A percentile compares a stretch with the other conserved stretches of the same genome.
Evolutionary conservation across 2,329 filamentous ascomycete genomes (phyloP).

Genomic region (Xylaria hypoxylon): DNA sequence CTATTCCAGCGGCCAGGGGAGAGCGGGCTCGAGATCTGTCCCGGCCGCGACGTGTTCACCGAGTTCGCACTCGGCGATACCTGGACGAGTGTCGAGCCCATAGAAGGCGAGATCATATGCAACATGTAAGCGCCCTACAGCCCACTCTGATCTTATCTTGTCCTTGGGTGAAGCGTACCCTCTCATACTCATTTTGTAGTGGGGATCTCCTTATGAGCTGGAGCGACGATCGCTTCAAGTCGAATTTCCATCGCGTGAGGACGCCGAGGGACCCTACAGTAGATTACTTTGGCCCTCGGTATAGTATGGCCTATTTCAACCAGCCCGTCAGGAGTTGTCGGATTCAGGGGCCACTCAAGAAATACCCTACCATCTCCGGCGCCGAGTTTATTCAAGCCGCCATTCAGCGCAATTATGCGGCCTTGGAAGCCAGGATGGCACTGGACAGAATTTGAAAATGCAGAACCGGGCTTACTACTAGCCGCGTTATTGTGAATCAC

Average conservation of each 20-base stretch:
- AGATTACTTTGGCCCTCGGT: constrained; percentile 69
- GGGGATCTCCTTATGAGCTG: constrained; percentile 75
- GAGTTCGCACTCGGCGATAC: constrained; percentile 68
- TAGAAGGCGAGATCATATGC: constrained; percentile 67
- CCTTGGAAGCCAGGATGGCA: constrained; percentile 61
- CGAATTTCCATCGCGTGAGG: constrained; percentile 73
- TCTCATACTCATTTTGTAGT: constrained; percentile 40
- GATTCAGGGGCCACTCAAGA: constrained; percentile 71
- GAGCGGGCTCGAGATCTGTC: constrained; percentile 73
- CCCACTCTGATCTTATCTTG: neutral
- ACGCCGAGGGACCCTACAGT: constrained; percentile 64
- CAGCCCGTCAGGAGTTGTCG: constrained; percentile 68
- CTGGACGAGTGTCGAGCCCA: constrained; percentile 73
- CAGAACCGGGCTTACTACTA: constrained; percentile 15
- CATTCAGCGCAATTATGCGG: constrained; percentile 67
- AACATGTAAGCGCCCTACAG: constrained; percentile 59
- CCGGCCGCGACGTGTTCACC: constrained; percentile 70
- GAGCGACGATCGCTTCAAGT: constrained; percentile 76
- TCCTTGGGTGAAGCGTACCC: neutral
- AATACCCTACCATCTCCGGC: constrained; percentile 71
- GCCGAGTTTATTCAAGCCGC: constrained; percentile 69
- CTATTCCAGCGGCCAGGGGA: constrained; percentile 72
- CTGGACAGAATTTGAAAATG: constrained; percentile 28
- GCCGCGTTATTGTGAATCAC: constrained; percentile 21
- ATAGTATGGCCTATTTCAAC: constrained; percentile 75